Conservation (phyloP, 2,329 filamentous ascomycete species). For the Fusarium mundagurra region DNA sequence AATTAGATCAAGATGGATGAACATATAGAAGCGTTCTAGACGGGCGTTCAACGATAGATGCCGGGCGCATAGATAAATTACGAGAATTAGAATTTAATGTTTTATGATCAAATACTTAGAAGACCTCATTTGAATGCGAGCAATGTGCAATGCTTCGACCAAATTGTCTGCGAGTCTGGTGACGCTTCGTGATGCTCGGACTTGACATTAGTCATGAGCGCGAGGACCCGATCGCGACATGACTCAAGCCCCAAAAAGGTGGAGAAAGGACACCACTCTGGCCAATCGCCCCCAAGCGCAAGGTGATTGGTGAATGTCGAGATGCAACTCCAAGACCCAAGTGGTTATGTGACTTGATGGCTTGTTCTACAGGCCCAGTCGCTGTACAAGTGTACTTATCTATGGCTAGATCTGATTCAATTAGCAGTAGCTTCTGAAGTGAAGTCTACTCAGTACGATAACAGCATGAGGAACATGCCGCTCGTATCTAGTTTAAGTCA, state of each 20-base stretch:
- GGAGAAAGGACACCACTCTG: neutral
- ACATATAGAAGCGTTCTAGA: neutral
- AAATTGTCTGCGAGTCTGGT: neutral
- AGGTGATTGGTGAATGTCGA: neutral
- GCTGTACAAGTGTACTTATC: neutral
- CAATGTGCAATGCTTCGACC: no score
- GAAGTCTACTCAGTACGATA: neutral
- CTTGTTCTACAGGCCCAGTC: neutral
- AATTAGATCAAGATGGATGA: neutral
- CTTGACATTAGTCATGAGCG: neutral
- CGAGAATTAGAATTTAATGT: slow-evolving; percentile 23
- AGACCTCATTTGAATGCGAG: fast-evolving
- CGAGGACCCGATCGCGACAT: neutral
- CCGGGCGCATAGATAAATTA: neutral
- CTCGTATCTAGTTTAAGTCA: fast-evolving
- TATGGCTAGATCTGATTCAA: neutral
- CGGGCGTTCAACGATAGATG: slow-evolving; percentile 2
- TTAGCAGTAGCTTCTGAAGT: neutral
- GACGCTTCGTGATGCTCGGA: neutral
- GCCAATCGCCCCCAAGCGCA: neutral
- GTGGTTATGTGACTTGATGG: neutral
- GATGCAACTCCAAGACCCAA: neutral
- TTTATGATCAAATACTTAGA: neutral
- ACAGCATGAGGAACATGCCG: neutral
- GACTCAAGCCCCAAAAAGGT: neutral